Evolutionary conservation across 345 rosid species (phyloP).

Genomic region (Gossypium ekmanianum): DNA sequence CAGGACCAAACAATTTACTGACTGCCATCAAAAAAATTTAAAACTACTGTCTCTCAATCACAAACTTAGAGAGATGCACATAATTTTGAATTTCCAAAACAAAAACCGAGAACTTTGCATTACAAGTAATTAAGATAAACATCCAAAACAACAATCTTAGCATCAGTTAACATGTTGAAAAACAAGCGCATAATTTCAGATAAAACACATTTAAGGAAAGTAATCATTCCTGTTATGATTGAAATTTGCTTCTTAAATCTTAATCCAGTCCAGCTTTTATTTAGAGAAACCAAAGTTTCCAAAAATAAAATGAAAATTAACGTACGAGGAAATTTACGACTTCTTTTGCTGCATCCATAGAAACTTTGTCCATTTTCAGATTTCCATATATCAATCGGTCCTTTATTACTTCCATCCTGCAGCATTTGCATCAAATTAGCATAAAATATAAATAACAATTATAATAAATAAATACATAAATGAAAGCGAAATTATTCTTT

Average conservation of each 20-base stretch:
- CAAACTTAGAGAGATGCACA: neutral
- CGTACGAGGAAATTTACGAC: slow-evolving; percentile 65
- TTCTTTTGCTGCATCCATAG: slow-evolving; percentile 82
- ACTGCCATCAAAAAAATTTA: neutral
- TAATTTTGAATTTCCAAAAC: neutral
- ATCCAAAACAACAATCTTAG: neutral
- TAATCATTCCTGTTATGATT: neutral
- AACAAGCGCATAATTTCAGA: neutral
- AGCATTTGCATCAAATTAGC: slow-evolving; percentile 7
- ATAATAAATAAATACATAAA: neutral
- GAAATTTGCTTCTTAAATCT: neutral
- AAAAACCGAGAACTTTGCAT: neutral
- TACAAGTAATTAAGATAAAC: neutral
- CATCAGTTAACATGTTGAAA: neutral
- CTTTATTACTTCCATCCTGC: slow-evolving; percentile 53
- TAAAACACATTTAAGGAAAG: neutral
- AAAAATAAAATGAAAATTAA: slow-evolving; percentile 8
- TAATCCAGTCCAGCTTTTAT: neutral
- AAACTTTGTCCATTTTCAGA: slow-evolving; percentile 57
- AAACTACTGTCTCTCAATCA: neutral
- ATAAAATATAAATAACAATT: neutral
- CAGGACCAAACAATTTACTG: neutral
- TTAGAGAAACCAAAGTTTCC: neutral
- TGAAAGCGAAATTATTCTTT: neutral
- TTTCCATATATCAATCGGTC: slow-evolving; percentile 83